Conservation (phyloP, 2,329 filamentous ascomycete species). For the Cercospora sesami region DNA sequence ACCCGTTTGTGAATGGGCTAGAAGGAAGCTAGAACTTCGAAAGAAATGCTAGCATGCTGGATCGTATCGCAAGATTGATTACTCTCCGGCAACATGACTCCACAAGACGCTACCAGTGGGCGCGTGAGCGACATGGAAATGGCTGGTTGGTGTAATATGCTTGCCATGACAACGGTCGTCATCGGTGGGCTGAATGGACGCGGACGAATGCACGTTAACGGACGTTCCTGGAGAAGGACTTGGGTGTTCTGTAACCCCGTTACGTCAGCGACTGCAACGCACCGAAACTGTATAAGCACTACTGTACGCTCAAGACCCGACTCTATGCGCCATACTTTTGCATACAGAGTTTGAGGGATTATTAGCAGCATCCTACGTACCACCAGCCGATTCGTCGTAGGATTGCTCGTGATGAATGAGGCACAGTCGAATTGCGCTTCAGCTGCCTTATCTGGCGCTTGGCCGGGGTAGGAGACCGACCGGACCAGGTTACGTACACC, state of each 20-base stretch:
- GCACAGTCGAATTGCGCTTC: neutral
- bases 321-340: neutral
- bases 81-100: neutral
- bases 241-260: neutral
- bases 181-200: neutral
- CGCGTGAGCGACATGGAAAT: neutral
- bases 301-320: neutral
- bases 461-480: neutral
- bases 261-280: neutral
- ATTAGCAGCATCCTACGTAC: neutral
- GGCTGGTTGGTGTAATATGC: neutral
- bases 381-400: neutral
- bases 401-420: neutral
- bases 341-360: neutral
- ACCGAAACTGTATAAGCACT: neutral
- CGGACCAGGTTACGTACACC: constrained; percentile 1
- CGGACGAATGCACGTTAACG: neutral
- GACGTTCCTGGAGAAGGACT: neutral
- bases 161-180: neutral
- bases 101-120: neutral
- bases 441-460: neutral
- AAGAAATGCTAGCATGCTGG: neutral
- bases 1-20: constrained; percentile 1
- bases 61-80: neutral
- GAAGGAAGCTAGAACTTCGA: constrained; percentile 12